A percentile compares a stretch with the other conserved stretches of the same genome.
Conservation (phyloP, 139 green algal species). For the Chlamydomonas sphaeroides region DNA sequence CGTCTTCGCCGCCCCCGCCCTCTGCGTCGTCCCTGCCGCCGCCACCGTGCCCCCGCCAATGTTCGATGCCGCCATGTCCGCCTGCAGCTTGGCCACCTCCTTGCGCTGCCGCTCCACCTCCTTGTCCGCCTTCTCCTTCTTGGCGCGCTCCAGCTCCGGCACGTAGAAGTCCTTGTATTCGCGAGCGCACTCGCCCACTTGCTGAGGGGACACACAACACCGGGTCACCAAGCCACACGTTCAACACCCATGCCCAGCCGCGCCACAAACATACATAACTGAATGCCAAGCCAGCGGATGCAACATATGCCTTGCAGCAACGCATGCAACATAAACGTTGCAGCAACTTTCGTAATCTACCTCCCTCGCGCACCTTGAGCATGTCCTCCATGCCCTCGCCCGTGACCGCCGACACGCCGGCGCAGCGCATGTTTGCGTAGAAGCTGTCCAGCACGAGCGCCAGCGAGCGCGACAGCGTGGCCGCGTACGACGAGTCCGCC, state of each 20-base stretch:
- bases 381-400: constrained; percentile 92
- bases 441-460: constrained; percentile 95
- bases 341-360: no score
- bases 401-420: constrained; percentile 91
- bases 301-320: no score
- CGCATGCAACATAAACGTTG: no score
- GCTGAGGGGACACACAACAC: constrained; percentile 40
- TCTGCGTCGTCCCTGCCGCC: not conserved
- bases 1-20: not conserved
- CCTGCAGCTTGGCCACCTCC: constrained; percentile 67
- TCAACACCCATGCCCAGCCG: no score
- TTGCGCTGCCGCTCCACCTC: constrained; percentile 60
- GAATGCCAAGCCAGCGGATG: no score
- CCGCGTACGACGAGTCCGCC: constrained; percentile 70
- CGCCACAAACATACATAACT: no score
- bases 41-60: not conserved
- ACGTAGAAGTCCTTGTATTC: constrained; percentile 85
- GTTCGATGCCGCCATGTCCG: constrained; percentile 52
- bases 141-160: constrained; percentile 64
- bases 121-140: constrained; percentile 47
- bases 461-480: constrained; percentile 66
- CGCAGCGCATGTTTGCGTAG: constrained; percentile 83
- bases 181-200: constrained; percentile 57
- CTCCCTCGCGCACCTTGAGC: constrained; percentile 63
- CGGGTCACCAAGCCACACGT: no score